phyloP scores from a whole-genome alignment of 257 asterid genomes.

The Echium plantagineum region DNA sequence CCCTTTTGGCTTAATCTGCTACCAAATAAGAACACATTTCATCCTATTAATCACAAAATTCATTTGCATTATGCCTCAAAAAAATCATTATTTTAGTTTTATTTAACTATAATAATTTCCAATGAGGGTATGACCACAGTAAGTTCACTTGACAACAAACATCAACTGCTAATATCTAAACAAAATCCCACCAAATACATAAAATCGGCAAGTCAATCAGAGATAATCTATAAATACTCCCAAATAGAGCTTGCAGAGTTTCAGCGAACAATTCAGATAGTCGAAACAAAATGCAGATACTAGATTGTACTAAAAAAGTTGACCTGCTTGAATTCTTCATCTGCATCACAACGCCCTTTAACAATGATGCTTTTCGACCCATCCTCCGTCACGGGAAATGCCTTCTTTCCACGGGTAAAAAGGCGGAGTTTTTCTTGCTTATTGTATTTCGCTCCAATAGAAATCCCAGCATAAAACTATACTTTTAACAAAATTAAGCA shows the following conservation, averaged over 20 bases:
- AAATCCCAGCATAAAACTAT: constrained; percentile 29
- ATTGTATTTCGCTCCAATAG: constrained; percentile 51
- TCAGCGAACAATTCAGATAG: neutral
- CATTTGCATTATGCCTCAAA: neutral
- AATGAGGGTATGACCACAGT: neutral
- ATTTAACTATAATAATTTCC: neutral
- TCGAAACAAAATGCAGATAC: neutral
- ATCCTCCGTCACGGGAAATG: constrained; percentile 51
- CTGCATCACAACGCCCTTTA: constrained; percentile 51
- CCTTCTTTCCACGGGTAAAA: constrained; percentile 48
- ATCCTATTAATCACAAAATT: neutral
- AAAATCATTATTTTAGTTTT: neutral
- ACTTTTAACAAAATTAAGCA: neutral
- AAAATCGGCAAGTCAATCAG: neutral
- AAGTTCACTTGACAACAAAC: neutral
- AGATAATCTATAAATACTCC: neutral
- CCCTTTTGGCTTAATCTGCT: constrained; percentile 51
- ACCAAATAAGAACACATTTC: neutral
- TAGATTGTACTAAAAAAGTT: constrained; percentile 4
- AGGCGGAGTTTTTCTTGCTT: constrained; percentile 47
- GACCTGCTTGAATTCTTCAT: constrained; percentile 56
- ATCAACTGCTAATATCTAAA: neutral
- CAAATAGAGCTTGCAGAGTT: neutral
- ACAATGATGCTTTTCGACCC: constrained; percentile 39
- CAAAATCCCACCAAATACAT: neutral